Evolutionary conservation across 495 filamentous ascomycete genomes (phyloP).

Genomic region (Neurospora africana): DNA sequence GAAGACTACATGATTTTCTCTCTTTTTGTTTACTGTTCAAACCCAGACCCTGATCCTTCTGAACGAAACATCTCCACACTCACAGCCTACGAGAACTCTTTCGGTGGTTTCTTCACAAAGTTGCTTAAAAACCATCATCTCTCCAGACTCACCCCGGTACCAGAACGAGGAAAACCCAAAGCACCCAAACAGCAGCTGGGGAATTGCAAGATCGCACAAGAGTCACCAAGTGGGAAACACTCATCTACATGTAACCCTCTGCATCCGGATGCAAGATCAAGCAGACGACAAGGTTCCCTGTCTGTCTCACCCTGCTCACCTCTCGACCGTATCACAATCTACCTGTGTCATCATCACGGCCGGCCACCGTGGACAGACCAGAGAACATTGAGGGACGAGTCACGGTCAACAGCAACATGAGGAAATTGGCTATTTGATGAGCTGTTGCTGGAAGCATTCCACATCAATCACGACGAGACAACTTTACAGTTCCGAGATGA

Average conservation of each 20-base stretch:
- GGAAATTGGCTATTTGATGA: not conserved
- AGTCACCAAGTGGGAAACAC: not conserved
- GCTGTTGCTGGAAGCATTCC: not conserved
- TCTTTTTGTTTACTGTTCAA: not conserved
- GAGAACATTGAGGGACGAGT: not conserved
- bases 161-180: not conserved
- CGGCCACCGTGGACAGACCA: not conserved
- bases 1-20: not conserved
- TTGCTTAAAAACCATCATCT: not conserved
- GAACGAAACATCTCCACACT: not conserved
- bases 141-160: not conserved
- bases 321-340: not conserved
- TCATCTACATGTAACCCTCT: not conserved
- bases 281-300: not conserved
- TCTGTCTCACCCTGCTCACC: not conserved
- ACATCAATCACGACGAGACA: not conserved
- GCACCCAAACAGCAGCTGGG: not conserved
- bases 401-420: not conserved
- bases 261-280: not conserved
- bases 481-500: not conserved
- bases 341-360: not conserved
- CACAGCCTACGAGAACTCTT: not conserved
- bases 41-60: not conserved
- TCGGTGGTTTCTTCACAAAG: not conserved
- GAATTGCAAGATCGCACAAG: not conserved